A percentile compares a stretch with the other conserved stretches of the same genome.
phyloP scores from a whole-genome alignment of 2,329 filamentous ascomycete species.

The Nannizzia gypsea region DNA sequence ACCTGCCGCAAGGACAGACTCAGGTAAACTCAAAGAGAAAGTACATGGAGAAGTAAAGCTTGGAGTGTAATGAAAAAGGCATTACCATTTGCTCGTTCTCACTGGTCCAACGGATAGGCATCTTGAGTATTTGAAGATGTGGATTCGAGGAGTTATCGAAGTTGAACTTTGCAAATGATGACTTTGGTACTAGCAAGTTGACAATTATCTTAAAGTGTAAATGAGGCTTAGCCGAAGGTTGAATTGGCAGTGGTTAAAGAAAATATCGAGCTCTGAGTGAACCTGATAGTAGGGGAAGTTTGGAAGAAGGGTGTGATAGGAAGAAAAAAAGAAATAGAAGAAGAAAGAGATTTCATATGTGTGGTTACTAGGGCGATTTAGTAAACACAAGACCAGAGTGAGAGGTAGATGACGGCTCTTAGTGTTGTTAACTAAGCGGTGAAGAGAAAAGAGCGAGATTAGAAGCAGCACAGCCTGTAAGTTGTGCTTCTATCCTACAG shows the following conservation, averaged over 20 bases:
- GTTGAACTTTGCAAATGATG: neutral
- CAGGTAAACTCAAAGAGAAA: neutral
- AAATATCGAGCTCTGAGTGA: neutral
- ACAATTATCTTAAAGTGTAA: neutral
- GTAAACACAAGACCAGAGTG: neutral
- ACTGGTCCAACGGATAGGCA: conserved; percentile 29
- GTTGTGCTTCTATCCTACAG: neutral
- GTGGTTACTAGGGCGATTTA: neutral
- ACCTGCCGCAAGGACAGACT: neutral
- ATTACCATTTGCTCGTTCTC: conserved; percentile 28
- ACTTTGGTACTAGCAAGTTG: neutral
- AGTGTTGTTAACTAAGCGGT: neutral
- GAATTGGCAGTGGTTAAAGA: neutral
- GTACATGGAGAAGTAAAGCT: neutral
- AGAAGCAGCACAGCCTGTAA: neutral
- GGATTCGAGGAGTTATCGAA: neutral
- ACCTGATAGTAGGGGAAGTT: neutral
- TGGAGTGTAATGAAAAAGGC: neutral
- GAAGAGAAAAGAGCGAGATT: neutral
- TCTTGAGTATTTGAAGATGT: conserved; percentile 13
- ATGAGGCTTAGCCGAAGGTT: neutral
- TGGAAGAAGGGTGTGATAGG: neutral
- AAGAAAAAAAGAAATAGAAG: neutral
- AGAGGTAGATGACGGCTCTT: neutral
- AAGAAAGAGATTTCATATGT: neutral